Conservation (phyloP, 805 yeast genomes). For the Pichia pseudocactophila region DNA sequence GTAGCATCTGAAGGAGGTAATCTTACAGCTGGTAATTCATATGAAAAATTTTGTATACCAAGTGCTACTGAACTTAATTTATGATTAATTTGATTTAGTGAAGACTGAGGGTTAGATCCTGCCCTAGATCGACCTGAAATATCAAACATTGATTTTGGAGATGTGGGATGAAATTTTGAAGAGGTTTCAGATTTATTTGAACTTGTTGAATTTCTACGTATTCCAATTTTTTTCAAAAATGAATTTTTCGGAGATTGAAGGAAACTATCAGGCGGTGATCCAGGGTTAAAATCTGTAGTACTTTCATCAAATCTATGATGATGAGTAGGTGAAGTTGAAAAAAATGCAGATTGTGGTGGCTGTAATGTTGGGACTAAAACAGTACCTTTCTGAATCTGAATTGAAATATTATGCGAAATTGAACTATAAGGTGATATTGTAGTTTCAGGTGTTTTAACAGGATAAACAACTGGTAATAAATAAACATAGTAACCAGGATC, state of each 20-base stretch:
- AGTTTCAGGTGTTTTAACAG: conserved; percentile 56
- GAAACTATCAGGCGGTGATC: background rate
- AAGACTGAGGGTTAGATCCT: background rate
- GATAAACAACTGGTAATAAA: conserved; percentile 52
- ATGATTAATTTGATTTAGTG: background rate
- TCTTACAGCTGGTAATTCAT: conserved; percentile 40
- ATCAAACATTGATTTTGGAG: conserved; percentile 1
- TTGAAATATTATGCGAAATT: conserved; percentile 33
- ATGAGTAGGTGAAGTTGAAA: conserved; percentile 29
- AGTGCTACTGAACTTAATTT: conserved; percentile 4
- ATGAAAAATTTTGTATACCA: conserved; percentile 28
- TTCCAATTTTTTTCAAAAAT: conserved; percentile 21
- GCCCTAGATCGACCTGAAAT: conserved; percentile 1
- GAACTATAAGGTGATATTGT: conserved; percentile 43
- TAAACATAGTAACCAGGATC: conserved; percentile 67
- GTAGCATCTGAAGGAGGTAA: conserved; percentile 51
- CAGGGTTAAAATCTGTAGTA: conserved; percentile 2
- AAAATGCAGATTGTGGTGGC: conserved; percentile 25
- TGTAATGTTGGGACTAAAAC: conserved; percentile 19
- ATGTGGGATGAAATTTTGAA: conserved; percentile 2
- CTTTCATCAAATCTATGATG: conserved; percentile 17
- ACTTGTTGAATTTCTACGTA: conserved; percentile 12
- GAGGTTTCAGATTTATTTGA: conserved; percentile 10
- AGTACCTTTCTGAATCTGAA: conserved; percentile 31
- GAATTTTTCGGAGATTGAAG: conserved; percentile 10